Evolutionary conservation across 2,329 filamentous ascomycete species (phyloP), one percentile per base, ranked within the genome.

Genomic region (Aspergillaceae sp.): DNA sequence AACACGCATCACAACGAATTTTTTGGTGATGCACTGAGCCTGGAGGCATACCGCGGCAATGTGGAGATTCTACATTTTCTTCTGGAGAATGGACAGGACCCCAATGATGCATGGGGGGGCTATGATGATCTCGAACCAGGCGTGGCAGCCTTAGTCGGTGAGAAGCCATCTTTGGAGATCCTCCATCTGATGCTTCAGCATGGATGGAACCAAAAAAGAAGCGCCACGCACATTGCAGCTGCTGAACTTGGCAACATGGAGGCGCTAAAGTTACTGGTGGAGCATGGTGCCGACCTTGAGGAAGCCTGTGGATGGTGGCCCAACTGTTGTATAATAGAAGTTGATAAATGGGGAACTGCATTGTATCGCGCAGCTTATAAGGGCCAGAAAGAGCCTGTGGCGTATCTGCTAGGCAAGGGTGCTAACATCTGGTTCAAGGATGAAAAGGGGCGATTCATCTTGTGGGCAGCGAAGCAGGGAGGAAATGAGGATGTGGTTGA

Each of bases 31-130:
- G 40, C 28, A 41, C 27, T 41, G 9, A 41, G 40, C 11, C 28
- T 41, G 40, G 29, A 41, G 30, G 40, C 40, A 41, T 41, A 41
- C 40, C 29, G 7, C n/a, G 27, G 28, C 27, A 29, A 41, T 30
- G 9, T 41, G 8, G 40, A 30, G 9, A 30, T 41, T 29, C 30
- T 41, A 29, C 9, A 10, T 7, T 41, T 41, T 11, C 28, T 41
- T 29, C 29, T 41, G 6, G n/a, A 41, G 40, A 41, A 41, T 30
- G 40, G 40, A 41, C 40, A 41, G n/a, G 40, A 41, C 29, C 28
- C 28, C 29, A 41, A 41, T 19, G 28, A 41, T 19, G 28, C n/a
- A 5, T 19, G 40, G 40, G 10, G 38, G 19, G 19, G 19, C 27
- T 41, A 41, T 19, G 11, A 41, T 41, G 27, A 41, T 29, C 11